Evolutionary conservation across 306 rosid genomes (phyloP).

Genomic region (Quercus variabilis): DNA sequence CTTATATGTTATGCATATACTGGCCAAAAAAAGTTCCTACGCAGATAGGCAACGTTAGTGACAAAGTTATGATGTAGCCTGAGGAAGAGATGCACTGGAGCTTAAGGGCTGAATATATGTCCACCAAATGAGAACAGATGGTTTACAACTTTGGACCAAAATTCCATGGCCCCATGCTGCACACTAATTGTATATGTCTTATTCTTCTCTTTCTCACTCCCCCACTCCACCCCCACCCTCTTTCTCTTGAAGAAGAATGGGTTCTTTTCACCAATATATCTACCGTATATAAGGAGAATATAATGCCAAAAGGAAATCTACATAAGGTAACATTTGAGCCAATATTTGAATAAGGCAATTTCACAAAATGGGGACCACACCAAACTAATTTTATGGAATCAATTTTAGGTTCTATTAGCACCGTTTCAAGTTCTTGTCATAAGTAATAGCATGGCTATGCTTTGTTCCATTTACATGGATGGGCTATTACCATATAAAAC

Average conservation of each 20-base stretch:
- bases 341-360: not conserved
- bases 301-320: not conserved
- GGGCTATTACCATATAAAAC: not conserved
- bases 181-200: no score
- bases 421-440: not conserved
- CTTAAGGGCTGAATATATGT: not conserved
- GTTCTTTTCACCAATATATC: no score
- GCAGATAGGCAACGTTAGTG: not conserved
- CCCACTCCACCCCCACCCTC: no score
- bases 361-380: not conserved
- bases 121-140: not conserved
- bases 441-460: not conserved
- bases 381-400: not conserved
- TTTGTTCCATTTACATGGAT: not conserved
- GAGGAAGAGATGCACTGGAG: not conserved
- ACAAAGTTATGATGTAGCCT: not conserved
- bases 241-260: no score
- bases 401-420: not conserved
- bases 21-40: not conserved
- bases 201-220: no score
- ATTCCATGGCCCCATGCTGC: not conserved
- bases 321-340: not conserved
- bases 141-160: not conserved
- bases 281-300: no score
- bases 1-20: not conserved